phyloP scores from a whole-genome alignment of 108 stramenopile genomes.

The Aureococcus anophagefferens region DNA sequence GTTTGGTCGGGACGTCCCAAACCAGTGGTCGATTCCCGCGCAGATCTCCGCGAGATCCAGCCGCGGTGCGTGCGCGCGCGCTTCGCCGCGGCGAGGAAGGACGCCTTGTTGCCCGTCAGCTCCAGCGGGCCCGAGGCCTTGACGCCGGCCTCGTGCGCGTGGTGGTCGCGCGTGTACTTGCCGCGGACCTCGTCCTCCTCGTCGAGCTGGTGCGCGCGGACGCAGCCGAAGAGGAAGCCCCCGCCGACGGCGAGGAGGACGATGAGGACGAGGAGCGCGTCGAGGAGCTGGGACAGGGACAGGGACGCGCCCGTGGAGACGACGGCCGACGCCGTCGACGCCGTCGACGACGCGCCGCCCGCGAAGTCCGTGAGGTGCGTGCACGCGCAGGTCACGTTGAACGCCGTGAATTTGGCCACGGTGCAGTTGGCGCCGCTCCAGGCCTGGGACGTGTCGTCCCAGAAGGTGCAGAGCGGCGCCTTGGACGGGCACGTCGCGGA shows the following conservation, averaged over 20 bases:
- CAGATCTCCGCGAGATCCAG: too few relatives aligned
- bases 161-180: too few relatives aligned
- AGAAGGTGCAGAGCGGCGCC: background rate
- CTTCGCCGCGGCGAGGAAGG: too few relatives aligned
- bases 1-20: too few relatives aligned
- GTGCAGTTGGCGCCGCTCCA: background rate
- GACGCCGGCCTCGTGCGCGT: too few relatives aligned
- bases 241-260: background rate
- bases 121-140: too few relatives aligned
- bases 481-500: background rate
- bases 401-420: background rate
- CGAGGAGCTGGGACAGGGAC: background rate
- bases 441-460: background rate
- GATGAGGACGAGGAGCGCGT: background rate
- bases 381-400: background rate
- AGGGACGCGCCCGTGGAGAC: background rate
- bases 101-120: too few relatives aligned
- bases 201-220: background rate
- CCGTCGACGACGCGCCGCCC: background rate
- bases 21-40: too few relatives aligned
- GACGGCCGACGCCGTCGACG: background rate
- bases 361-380: background rate
- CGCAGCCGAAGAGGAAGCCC: background rate
- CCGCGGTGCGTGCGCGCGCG: too few relatives aligned
- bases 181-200: background rate